Base-by-base conservation (phyloP, 2,329 filamentous ascomycete species). In the Xylogone sp. region DNA sequence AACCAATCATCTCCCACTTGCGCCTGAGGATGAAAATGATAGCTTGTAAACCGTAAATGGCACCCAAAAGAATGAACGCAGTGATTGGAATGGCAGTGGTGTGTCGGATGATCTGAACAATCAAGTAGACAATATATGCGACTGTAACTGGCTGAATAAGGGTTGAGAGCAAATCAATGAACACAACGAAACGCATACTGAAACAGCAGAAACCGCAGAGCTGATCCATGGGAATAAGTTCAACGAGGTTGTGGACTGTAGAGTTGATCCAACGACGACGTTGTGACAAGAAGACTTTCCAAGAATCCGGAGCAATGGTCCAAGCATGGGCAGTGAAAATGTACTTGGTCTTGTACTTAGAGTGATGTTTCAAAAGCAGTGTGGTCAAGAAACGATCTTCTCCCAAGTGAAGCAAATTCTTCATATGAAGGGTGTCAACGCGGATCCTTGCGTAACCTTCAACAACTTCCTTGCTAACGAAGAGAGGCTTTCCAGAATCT, bases 131-230 rank as follows among this genome's bases (percentile, higher is more conserved):
- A 59, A 99, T 87, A 67, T 97, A 99, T 9, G 84, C 89, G 19
- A 97, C 79, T 1, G 89, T 94, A 53, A 97, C 90, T 2, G 94
- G 94, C 67, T 96, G 91, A 46, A 97, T 86, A 51, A 97, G 74
- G 1, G 94, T 99, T 51, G 89, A 94, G 57, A 99, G 76, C 62
- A 99, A 76, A 71, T 99, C 94, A 60, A 99, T 70, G 65, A 99
- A 96, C 60, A 99, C 92, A 53, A 99, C 82, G 71, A 99, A 99
- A 64, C 94, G 87, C 94, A 99, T 99, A 71, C 89, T 95, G 78
- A 99, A 99, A 74, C 94, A 99, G 79, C 94, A 99, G 86, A 99
- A 99, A 73, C 94, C 94, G 71, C 94, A 99, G 47, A 99, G 87
- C 69, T 97, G 89, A 55, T 88, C 84, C 70, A 99, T 78, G 5